These are phyloP conservation scores for Suhomyces prunicola DNA, from an alignment of 805 yeast genomes.

Conservation along the genomic window DNA sequence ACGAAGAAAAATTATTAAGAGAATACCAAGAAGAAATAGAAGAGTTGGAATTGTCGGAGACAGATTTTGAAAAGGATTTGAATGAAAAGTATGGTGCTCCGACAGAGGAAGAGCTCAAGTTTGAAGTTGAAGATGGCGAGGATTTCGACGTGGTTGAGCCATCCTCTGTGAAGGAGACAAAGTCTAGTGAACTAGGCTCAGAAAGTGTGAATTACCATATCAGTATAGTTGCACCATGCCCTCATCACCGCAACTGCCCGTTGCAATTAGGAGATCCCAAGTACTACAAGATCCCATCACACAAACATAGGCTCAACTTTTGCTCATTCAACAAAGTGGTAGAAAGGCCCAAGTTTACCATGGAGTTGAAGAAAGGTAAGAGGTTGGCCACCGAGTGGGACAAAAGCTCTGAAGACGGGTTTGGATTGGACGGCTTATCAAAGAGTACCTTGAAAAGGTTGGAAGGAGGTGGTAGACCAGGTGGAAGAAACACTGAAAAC, in stretches of 20 bases:
- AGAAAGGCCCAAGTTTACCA: conserved; percentile 71
- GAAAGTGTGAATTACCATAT: conserved; percentile 49
- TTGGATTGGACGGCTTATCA: conserved; percentile 44
- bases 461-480: conserved; percentile 76
- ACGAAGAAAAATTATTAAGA: conserved; percentile 30
- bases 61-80: conserved; percentile 29
- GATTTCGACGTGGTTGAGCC: conserved; percentile 26
- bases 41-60: conserved; percentile 5
- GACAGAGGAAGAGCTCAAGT: conserved; percentile 42
- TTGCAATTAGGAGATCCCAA: conserved; percentile 75
- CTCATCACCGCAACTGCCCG: conserved; percentile 86
- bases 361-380: conserved; percentile 83
- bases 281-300: conserved; percentile 54
- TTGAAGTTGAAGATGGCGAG: conserved; percentile 43
- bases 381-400: conserved; percentile 72
- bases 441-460: conserved; percentile 32
- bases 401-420: conserved; percentile 49
- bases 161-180: conserved; percentile 4
- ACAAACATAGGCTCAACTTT: conserved; percentile 61
- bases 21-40: conserved; percentile 11
- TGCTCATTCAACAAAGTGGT: conserved; percentile 73
- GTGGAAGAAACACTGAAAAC: conserved; percentile 65
- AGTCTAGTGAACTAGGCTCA: conserved; percentile 7
- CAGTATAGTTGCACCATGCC: conserved; percentile 80
- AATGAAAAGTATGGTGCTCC: conserved; percentile 41